A percentile compares a stretch with the other conserved stretches of the same genome.
Conservation (phyloP, 352 stramenopile genomes). For the Phytopythium boreale region DNA sequence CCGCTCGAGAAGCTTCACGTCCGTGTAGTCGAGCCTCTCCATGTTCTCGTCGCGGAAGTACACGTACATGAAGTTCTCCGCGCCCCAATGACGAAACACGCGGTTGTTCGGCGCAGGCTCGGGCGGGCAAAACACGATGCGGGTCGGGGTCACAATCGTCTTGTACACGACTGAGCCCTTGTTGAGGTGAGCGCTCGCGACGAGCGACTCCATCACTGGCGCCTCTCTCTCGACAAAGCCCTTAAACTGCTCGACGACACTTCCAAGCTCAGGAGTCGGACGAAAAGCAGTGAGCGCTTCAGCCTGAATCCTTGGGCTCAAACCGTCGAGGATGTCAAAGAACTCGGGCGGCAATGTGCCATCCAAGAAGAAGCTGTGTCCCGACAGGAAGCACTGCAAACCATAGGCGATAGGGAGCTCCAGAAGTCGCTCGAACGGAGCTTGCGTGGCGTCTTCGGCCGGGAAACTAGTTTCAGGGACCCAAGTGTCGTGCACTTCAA, state of each 20-base stretch:
- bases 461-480: slow-evolving; percentile 14
- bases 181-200: slow-evolving; percentile 15
- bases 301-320: slow-evolving; percentile 39
- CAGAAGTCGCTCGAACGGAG: slow-evolving; percentile 10
- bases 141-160: slow-evolving; percentile 59
- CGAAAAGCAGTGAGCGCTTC: slow-evolving; percentile 42
- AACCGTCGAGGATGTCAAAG: slow-evolving; percentile 25
- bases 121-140: slow-evolving; percentile 59
- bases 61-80: slow-evolving; percentile 79
- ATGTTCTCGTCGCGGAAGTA: slow-evolving; percentile 83
- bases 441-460: slow-evolving; percentile 1
- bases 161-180: slow-evolving; percentile 43
- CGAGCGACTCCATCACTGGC: slow-evolving; percentile 21
- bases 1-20: slow-evolving; percentile 26
- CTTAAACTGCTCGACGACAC: slow-evolving; percentile 33
- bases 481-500: slow-evolving; percentile 48
- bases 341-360: slow-evolving; percentile 33
- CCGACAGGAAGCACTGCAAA: slow-evolving; percentile 45
- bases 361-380: slow-evolving; percentile 46
- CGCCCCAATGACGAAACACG: slow-evolving; percentile 64
- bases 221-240: slow-evolving; percentile 32
- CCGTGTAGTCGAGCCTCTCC: slow-evolving; percentile 60
- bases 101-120: slow-evolving; percentile 54
- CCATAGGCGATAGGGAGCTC: slow-evolving; percentile 40
- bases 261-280: slow-evolving; percentile 10